Evolutionary conservation across 441 rosid species (phyloP), one percentile per base, ranked within the genome.

Genomic region (Croton setiger): DNA sequence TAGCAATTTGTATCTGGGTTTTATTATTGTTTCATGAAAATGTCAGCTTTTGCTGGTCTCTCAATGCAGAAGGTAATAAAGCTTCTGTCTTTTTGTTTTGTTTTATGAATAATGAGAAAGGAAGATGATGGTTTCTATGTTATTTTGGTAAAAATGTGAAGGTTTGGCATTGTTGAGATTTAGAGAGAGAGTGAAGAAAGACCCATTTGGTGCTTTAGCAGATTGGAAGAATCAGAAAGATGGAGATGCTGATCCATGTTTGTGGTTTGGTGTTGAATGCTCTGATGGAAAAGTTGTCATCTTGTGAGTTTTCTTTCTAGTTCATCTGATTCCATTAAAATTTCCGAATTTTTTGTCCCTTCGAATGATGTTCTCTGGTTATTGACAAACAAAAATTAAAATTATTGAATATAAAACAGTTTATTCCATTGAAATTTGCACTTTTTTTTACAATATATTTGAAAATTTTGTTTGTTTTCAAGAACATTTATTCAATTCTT

Each of bases 191-290:
- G 81, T 94, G 53, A 74, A 70, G 79, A 79, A 48, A 69, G 98
- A 94, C 81, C 99, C 96, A 27, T 86, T 78, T 74, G 85, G 84
- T 68, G 92, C 87, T 63, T 69, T 94, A 60, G 76, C 83, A 67
- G 78, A 79, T 78, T 89, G 98, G 97, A 67, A 76, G 97, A 67
- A 76, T 57, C 76, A 73, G 68, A 67, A 75, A 60, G 71, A 63
- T 31, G 81, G 79, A 54, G 78, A 64, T 7, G 31, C 63, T 58
- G 85, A 81, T 80, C 96, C 82, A 37, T 92, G 98, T 79, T 86
- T 81, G 20, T 91, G 97, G 98, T 88, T 80, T 31, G 97, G 96
- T n/a, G 86, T 94, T 4, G 85, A 74, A 49, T 94, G 98, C 79
- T 87, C 84, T 52, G 51, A 84, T 66, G 91, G 90, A 54, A 84